Evolutionary conservation across 83 land plant species (phyloP), one percentile per base, ranked within the genome.

Genomic region (Picea engelmannii): DNA sequence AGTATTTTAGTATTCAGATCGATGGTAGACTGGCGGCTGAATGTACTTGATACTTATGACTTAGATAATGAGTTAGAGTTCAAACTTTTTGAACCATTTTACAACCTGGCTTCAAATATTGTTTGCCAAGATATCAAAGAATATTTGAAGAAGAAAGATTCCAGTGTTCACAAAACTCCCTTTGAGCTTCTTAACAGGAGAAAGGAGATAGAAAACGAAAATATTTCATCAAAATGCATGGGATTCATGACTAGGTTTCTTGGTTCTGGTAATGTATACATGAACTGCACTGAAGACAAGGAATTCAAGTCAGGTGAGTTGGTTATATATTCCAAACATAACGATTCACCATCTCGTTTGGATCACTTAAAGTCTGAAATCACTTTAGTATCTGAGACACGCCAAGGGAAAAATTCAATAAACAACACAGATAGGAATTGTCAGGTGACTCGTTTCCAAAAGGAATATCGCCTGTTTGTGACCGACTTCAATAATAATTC

Each of bases 1-100:
- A 62, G 84, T 58, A 65, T 83, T 66, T 78, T 83, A 62, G 82
- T 66, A 6, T 79, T 70, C 74, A 42, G 84, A 79, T 83, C 84
- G 16, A 62, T 83, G 68, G 38, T 79, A 65, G 84, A 83, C 38
- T 83, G 81, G 82, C 59, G 42, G 66, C 71, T 83, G 60, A 74
- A 78, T 76, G 18, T 82, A 27, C 66, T 20, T 55, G 76, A 76
- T 59, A 47, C 13, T 20, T 83, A 16, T 25, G 49, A 79, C 27
- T 11, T n/a, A 13, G 82, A 40, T 76, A 58, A 25, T 62, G 24
- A 62, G 27, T 31, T 79, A 42, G 71, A 79, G 21, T 83, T 81
- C 82, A 83, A 78, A 66, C 68, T 83, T 18, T 24, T 69, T 16
- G 62, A 64, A n/a, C n/a, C n/a, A 21, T 79, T 83, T 17, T 31